Conservation (phyloP, 2,329 filamentous ascomycete genomes). For the Fusarium fujikuroi region DNA sequence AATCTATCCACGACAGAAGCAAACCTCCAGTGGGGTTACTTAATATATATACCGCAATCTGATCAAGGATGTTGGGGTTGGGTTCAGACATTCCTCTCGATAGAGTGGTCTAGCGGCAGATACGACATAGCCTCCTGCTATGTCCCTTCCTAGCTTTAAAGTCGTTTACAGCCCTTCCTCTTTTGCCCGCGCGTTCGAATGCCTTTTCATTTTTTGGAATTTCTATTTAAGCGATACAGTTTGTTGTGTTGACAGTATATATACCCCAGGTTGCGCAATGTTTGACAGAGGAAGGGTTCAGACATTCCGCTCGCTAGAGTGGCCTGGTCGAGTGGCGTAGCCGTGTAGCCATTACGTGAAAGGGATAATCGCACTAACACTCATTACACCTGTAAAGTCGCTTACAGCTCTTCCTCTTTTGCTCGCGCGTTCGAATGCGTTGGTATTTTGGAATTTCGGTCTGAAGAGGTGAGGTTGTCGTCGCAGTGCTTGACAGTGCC, state of each 20-base stretch:
- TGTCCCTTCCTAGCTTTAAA: not conserved
- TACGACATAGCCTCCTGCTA: not conserved
- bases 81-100: not conserved
- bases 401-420: not conserved
- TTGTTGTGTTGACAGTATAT: not conserved
- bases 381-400: not conserved
- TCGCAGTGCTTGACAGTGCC: not conserved
- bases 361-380: not conserved
- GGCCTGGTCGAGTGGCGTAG: not conserved
- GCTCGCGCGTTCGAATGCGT: not conserved
- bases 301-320: not conserved
- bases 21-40: too few species aligned
- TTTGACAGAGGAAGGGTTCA: not conserved
- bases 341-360: not conserved
- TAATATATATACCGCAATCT: not conserved
- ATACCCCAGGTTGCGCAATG: not conserved
- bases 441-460: not conserved
- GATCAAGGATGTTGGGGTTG: not conserved
- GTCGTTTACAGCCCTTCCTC: not conserved
- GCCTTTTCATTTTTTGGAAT: not conserved
- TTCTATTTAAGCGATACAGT: fast-evolving
- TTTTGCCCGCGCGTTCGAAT: not conserved
- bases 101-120: not conserved
- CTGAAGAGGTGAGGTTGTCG: not conserved
- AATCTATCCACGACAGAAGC: fast-evolving